Base-by-base conservation (phyloP, 1,284 basidiomycete genomes). In the Ceratobasidium sp. region DNA sequence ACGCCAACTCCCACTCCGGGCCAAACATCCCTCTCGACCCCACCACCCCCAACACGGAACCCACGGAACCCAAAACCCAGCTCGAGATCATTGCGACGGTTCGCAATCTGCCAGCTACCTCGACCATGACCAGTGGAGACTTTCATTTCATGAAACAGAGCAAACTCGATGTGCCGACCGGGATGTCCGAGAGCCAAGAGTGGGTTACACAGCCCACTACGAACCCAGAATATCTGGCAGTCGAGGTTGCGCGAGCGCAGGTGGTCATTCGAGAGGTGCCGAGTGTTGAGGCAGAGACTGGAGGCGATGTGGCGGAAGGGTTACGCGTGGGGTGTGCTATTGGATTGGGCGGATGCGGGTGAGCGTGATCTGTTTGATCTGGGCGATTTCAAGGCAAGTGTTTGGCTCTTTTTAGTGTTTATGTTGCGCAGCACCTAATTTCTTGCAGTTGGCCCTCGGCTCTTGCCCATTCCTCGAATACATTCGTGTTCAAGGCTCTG, bases 211-310 rank as follows among this genome's bases (percentile, higher is more conserved):
- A 81, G 74, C 81, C 82, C 59, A 79, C 79, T 56, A 81, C 82
- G 7, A 79, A 79, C 43, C 80, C 81, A 9, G 81, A 81, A 6
- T 81, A 82, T 76, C 79, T 82, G 13, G 76, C 81, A 11, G 78
- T 80, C 11, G 80, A 81, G 29, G 76, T 82, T 13, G 31, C 77
- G 11, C 74, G 49, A 0, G 80, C 71, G 13, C 73, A 74, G 43
- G 75, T 41, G 1, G 78, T 81, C 0, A 27, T 63, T 5, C 19
- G 24, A 54, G 43, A 46, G 16, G 31, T 37, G 4, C 56, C 31
- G 56, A 37, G 9, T 19, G 63, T 81, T 9, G 74, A 74, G 0
- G 76, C n/a, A 6, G n/a, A 34, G 22, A 4, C 39, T 43, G 54
- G 29, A 43, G 49, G 4, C 6, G 41, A 41, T 2, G 56, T 46